Conservation (phyloP, 2,329 filamentous ascomycete genomes). For the Parascedosporium putredinis region DNA sequence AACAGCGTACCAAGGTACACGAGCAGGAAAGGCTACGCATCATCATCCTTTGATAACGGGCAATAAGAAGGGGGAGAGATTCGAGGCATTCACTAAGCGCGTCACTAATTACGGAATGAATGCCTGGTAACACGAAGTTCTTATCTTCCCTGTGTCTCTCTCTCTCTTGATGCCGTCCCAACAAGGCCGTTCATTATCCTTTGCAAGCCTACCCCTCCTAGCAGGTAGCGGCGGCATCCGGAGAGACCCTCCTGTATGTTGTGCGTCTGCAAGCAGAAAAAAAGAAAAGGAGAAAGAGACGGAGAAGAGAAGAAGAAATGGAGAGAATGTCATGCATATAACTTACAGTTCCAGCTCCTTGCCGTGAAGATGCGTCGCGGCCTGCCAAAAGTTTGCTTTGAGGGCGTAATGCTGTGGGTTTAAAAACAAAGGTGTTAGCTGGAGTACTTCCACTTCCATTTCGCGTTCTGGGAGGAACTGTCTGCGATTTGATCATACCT, state of each 20-base stretch:
- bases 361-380: conserved; percentile 48
- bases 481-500: too few relatives aligned
- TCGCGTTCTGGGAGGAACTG: too few relatives aligned
- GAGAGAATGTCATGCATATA: conserved; percentile 11
- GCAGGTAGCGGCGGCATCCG: not conserved
- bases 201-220: not conserved
- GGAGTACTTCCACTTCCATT: too few relatives aligned
- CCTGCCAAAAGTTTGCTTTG: conserved; percentile 92
- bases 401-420: conserved; percentile 83
- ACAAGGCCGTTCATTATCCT: not conserved
- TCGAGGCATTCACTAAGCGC: not conserved
- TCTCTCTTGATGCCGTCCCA: not conserved
- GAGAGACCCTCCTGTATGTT: not conserved
- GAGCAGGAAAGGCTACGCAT: conserved; percentile 4
- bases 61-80: not conserved
- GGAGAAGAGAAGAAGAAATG: not conserved
- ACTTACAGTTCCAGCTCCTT: conserved; percentile 80
- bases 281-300: too few relatives aligned
- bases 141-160: not conserved
- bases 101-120: not conserved
- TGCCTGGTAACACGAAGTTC: not conserved
- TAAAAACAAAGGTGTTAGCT: not conserved
- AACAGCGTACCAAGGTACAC: too few relatives aligned
- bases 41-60: too few relatives aligned
- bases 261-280: too few relatives aligned